Evolutionary conservation across 139 green algal species (phyloP), one percentile per base, ranked within the genome.

Genomic region (Micractinium sp.): DNA sequence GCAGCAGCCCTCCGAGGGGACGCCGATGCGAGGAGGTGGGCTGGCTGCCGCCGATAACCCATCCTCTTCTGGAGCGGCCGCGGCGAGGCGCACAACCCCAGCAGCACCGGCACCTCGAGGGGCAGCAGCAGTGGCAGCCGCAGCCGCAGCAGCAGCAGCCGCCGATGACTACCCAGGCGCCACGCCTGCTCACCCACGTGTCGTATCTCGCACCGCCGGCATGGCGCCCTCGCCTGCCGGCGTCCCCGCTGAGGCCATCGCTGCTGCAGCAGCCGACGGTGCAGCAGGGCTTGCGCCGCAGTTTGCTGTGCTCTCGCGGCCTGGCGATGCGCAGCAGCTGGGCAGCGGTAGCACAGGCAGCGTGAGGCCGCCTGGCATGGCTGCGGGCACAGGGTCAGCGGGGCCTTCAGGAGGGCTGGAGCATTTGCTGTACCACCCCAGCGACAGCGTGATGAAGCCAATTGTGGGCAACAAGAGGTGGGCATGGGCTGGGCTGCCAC

Each of bases 401-500:
- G 87, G 47, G 86, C 38, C 39, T 78, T 18, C 19, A 71, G 88
- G 84, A 81, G 80, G 87, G 53, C 56, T 93, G 47, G 81, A 96
- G 73, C 90, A 91, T 23, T 89, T 99, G 2, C 92, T 98, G 5
- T 98, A 95, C 93, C 97, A 99, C 80, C 56, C 93, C 0, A 94
- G 89, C 1, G 97, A 99, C 91, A 89, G 91, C 29, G 91, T 92
- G 1, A 96, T 98, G 31, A 97, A 97, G 92, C 97, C 97, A 19
- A 98, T 99, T 82, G 96, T 99, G 27, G 94, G 94, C 2, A 99
- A 99, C 91, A 83, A 94, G 9, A 89, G 95, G 56, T 98, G 98
- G 82, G 93, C 19, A 23, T 47, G 56, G 38, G 31, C 38, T 53
- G 56, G 25, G 18, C 27, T 66, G 61, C 19, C 33, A 33, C 13